These are phyloP conservation scores for Blastobotrys indianensis DNA, from an alignment of 1,139 yeast species.

Conservation along the genomic window DNA sequence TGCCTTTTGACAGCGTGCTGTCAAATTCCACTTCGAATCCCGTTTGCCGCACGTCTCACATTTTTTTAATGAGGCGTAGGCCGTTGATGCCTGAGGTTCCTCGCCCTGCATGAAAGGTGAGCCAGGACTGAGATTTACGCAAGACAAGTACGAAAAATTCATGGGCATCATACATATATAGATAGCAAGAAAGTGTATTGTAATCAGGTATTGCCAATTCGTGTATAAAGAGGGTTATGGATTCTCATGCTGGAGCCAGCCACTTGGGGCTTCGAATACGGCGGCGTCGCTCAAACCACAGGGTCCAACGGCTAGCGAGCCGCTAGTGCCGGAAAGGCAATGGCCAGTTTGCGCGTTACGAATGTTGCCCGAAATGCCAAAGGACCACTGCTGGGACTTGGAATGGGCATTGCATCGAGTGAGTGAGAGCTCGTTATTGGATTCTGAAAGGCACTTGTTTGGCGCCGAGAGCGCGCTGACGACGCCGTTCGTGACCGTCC, in stretches of 20 bases:
- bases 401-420: not conserved
- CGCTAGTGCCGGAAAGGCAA: conserved; percentile 4
- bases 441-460: conserved; percentile 2
- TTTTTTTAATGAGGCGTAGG: too few species aligned
- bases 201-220: too few species aligned
- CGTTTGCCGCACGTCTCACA: too few species aligned
- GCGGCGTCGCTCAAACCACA: not conserved
- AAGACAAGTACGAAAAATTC: too few species aligned
- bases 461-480: conserved; percentile 1
- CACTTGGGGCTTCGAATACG: not conserved
- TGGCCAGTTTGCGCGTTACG: conserved; percentile 6
- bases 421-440: not conserved
- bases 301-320: not conserved
- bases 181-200: too few species aligned
- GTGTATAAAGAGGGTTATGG: too few species aligned
- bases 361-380: conserved; percentile 3
- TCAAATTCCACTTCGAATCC: too few species aligned
- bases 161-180: too few species aligned
- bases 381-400: conserved; percentile 6
- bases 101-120: too few species aligned
- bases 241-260: not conserved
- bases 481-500: conserved; percentile 9
- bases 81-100: too few species aligned
- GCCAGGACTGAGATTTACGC: too few species aligned
- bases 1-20: too few species aligned